Evolutionary conservation across 1,284 basidiomycete species (phyloP).

Genomic region (Tetrapyrgos nigripes): DNA sequence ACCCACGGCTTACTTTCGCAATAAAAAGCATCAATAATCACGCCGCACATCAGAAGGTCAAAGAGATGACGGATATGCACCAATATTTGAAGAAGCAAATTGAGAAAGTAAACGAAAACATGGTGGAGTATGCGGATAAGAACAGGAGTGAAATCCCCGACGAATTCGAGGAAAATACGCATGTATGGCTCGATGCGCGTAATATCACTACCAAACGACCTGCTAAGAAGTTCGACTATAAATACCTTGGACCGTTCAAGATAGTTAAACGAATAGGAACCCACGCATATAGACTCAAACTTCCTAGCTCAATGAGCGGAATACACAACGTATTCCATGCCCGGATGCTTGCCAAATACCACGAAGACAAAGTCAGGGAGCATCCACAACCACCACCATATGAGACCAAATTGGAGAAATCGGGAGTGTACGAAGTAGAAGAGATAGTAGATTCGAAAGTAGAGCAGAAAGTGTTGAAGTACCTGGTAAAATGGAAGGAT

Average conservation of each 20-base stretch:
- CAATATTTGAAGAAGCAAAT: conserved; percentile 2
- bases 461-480: no score
- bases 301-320: conserved; percentile 14
- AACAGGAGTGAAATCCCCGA: background rate
- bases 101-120: background rate
- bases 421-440: no score
- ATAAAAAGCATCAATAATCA: background rate
- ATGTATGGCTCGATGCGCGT: no score
- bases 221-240: conserved; percentile 18
- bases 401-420: no score
- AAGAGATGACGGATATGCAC: background rate
- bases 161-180: background rate
- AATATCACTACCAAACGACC: no score
- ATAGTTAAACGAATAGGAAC: conserved; percentile 22
- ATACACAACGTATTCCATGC: conserved; percentile 20
- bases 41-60: background rate
- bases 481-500: no score
- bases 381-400: no score
- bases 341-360: no score
- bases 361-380: no score
- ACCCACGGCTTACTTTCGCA: background rate
- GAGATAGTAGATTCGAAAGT: no score
- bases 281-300: conserved; percentile 15
- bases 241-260: conserved; percentile 12
- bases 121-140: background rate